Evolutionary conservation across 2,329 filamentous ascomycete species (phyloP), one percentile per base, ranked within the genome.

Genomic region (Cercospora sp.): DNA sequence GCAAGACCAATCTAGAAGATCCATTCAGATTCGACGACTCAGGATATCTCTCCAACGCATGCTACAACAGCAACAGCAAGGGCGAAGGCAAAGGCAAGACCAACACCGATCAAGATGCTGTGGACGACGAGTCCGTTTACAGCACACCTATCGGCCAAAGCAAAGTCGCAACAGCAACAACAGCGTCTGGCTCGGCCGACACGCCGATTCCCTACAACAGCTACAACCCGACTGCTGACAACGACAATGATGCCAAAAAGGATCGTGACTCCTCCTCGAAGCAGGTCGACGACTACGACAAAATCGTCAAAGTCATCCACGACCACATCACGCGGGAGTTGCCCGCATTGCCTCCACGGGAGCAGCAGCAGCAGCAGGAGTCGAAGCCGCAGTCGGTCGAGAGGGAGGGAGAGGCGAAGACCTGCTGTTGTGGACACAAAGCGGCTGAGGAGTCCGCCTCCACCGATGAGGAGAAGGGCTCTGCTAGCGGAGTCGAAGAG

Each of bases 141-240:
- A 64, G 62, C 51, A 64, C 62, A 64, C 62, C 62, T 64, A n/a
- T 64, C 62, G 62, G 62, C 51, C 36, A 64, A 64, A 58, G 31
- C 51, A 31, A 64, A 58, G 10, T 20, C 23, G 16, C 61, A 36
- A 1, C 60, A 33, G 20, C 60, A 40, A 40, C 33, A 62, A 40
- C 33, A 62, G 36, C 36, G 36, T n/a, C 20, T 33, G 33, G 9
- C 36, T 26, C 60, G 45, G 45, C 18, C 48, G 51, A 64, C 13
- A 58, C 62, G 20, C 62, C 62, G 51, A 51, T 64, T 57, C 31
- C 62, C 51, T 23, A 51, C 62, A 53, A 20, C 61, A 20, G 16
- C 18, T 23, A 60, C 13, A 10, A 28, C 53, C 26, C 23, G 26
- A 28, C 26, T 33, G 13, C 5, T n/a, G 36, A n/a, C 36, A 40